Base-by-base conservation (phyloP, 768 basidiomycete genomes). In the Coprinopsis cinerea region DNA sequence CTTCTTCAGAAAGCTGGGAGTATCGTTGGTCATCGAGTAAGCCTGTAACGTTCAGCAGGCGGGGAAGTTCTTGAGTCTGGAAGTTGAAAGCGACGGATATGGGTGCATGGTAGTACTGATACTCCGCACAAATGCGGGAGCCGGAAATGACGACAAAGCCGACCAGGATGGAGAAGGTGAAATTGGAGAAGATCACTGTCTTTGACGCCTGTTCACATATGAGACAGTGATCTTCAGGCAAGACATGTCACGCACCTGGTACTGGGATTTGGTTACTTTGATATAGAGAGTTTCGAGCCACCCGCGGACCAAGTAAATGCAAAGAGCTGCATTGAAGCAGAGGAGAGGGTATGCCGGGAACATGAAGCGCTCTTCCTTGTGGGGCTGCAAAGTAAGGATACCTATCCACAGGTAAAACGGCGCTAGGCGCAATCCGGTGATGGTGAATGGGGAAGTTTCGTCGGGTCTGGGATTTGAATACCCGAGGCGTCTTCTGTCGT, bases 341-440 rank as follows among this genome's bases (percentile, higher is more conserved):
- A 98, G 67, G 26, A 98, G 65, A 1, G 92, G 88, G 63, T 95
- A 98, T 1, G 81, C 85, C 0, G 96, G 95, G 66, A 85, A 98
- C 83, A 97, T 88, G 71, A 99, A 99, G n/a, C 96, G 77, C 63
- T 99, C 96, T 67, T 99, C 96, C 68, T 99, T 99, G 68, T 99
- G 96, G 1, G 86, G 71, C 67, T 98, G 95, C 2, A 73, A 57
- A 3, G 81, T 82, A 56, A 99, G 69, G 53, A 96, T 85, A 1
- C 67, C 77, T 40, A 85, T 59, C 95, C 96, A 98, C n/a, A 97
- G 55, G 67, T 98, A 97, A 53, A 95, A 72, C 0, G 92, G 92
- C n/a, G 77, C 65, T n/a, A 98, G 72, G 30, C 93, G 78, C 48
- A 95, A 64, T 3, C 76, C 77, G 40, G 98, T 69, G 39, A 91